These are phyloP conservation scores for Oxytropis ochrocephala DNA, from an alignment of 306 rosid genomes.

Conservation along the genomic window DNA sequence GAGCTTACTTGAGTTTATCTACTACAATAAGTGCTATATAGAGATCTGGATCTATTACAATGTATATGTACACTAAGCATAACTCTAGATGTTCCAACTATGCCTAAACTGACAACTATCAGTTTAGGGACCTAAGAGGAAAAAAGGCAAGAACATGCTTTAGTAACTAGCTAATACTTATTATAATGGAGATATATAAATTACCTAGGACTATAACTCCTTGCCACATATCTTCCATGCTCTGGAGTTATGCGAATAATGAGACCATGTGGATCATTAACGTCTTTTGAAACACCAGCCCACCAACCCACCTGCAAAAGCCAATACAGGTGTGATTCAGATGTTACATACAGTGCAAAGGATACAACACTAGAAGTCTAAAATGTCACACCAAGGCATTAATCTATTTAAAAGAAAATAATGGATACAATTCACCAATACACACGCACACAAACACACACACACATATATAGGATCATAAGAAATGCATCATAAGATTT, in stretches of 20 bases:
- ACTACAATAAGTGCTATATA: neutral
- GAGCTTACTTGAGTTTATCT: neutral
- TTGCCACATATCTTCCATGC: constrained; percentile 97
- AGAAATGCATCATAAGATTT: constrained; percentile 7
- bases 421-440: neutral
- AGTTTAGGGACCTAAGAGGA: neutral
- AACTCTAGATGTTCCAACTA: neutral
- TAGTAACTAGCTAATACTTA: neutral
- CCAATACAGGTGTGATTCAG: constrained; percentile 13
- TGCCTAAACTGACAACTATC: neutral
- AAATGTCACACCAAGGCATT: constrained; percentile 8
- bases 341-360: too few species aligned
- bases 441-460: neutral
- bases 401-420: constrained; percentile 2
- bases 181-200: constrained; percentile 21
- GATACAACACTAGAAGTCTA: constrained; percentile 4
- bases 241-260: constrained; percentile 90
- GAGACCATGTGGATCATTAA: constrained; percentile 63
- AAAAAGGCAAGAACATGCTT: neutral
- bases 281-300: constrained; percentile 74
- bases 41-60: neutral
- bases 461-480: neutral
- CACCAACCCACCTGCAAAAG: constrained; percentile 92
- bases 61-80: neutral
- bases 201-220: constrained; percentile 91